Evolutionary conservation across 768 basidiomycete genomes (phyloP).

Genomic region (Suillus placidus): DNA sequence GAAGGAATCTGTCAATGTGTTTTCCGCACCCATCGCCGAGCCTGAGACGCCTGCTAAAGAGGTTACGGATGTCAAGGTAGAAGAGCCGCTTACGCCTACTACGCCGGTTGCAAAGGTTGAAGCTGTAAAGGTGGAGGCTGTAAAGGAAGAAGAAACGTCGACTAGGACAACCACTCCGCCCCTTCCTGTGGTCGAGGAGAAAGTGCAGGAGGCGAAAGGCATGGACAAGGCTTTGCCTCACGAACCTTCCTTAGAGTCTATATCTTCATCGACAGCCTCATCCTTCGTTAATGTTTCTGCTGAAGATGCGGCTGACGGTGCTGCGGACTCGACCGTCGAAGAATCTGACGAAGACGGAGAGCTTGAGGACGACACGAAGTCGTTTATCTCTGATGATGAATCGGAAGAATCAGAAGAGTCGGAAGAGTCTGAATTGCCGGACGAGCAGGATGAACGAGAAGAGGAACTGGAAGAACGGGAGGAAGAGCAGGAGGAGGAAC

Average conservation of each 20-base stretch:
- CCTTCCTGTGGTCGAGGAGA: slow-evolving; percentile 1
- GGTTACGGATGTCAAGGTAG: neutral
- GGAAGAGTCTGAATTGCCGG: neutral
- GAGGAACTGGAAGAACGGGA: neutral
- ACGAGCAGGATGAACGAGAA: neutral
- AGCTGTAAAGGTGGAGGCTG: neutral
- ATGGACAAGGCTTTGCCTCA: slow-evolving; percentile 17
- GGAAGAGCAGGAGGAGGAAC: neutral
- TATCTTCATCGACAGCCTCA: slow-evolving; percentile 46
- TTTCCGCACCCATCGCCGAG: slow-evolving; percentile 5
- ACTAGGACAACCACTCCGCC: neutral
- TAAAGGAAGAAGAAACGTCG: neutral
- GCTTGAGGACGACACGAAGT: slow-evolving; percentile 36
- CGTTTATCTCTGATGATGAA: slow-evolving; percentile 29
- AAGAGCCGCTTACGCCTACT: slow-evolving; percentile 15
- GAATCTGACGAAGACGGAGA: slow-evolving; percentile 32
- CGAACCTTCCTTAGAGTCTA: slow-evolving; percentile 30
- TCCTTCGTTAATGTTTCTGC: slow-evolving; percentile 51
- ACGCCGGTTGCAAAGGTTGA: neutral
- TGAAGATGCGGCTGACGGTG: slow-evolving; percentile 28
- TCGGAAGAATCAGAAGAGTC: slow-evolving; percentile 25
- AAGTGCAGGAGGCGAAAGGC: slow-evolving; percentile 4
- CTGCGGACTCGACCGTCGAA: slow-evolving; percentile 33
- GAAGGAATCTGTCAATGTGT: slow-evolving; percentile 21
- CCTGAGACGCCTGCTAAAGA: neutral